Percentiles rank a stretch among this genome's conserved stretches.
Evolutionary conservation across 129 eudicot species (phyloP).

Genomic region (Glebionis coronaria): DNA sequence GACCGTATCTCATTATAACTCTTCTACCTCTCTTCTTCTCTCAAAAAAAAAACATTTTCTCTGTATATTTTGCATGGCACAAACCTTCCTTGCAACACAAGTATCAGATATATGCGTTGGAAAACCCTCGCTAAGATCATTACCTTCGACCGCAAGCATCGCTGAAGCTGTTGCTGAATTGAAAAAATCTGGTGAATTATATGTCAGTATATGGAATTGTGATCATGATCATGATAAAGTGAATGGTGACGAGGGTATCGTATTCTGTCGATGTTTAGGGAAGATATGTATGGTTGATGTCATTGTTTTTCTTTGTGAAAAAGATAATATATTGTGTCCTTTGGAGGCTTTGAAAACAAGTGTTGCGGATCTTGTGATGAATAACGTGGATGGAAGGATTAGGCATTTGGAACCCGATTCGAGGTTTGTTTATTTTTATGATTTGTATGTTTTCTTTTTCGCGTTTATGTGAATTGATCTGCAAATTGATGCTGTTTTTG

Average conservation of each 20-base stretch:
- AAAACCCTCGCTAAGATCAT: conserved; percentile 52
- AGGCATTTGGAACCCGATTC: conserved; percentile 65
- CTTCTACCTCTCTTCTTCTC: conserved; percentile 4
- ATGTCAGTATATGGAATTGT: conserved; percentile 65
- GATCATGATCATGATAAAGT: conserved; percentile 10
- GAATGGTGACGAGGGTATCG: conserved; percentile 4
- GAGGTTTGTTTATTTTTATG: conserved; percentile 37
- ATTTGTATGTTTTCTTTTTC: background rate
- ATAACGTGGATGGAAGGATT: conserved; percentile 30
- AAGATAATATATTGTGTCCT: conserved; percentile 52
- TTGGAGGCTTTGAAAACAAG: conserved; percentile 46
- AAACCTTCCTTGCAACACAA: conserved; percentile 43
- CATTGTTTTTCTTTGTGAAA: conserved; percentile 46
- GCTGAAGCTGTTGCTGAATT: conserved; percentile 54
- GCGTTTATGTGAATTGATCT: background rate
- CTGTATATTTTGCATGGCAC: conserved; percentile 59
- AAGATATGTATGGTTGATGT: conserved; percentile 74
- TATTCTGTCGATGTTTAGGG: conserved; percentile 49
- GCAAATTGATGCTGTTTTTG: too few relatives aligned
- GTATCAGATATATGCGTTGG: conserved; percentile 82
- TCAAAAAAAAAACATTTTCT: background rate
- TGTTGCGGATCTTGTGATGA: conserved; percentile 42
- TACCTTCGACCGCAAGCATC: conserved; percentile 50
- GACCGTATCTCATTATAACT: conserved; percentile 3
- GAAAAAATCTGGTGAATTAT: conserved; percentile 47